These are phyloP conservation scores for Penicillium paradoxum DNA, from an alignment of 495 filamentous ascomycete genomes.

Conservation along the genomic window DNA sequence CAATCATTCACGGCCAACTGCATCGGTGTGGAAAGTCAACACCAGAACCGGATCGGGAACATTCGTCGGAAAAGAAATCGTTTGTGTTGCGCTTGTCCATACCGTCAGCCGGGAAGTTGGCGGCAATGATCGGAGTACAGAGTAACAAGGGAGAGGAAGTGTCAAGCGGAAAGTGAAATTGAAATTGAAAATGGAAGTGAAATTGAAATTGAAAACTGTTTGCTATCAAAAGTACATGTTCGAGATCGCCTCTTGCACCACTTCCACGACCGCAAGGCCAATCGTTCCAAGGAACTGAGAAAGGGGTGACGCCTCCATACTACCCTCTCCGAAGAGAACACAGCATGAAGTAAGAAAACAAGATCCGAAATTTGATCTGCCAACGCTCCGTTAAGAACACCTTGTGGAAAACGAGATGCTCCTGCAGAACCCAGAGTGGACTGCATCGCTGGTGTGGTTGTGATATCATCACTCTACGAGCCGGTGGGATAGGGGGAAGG, in stretches of 20 bases:
- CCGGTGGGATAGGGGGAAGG: neutral
- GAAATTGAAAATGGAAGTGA: neutral
- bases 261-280: constrained; percentile 52
- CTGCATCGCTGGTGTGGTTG: constrained; percentile 57
- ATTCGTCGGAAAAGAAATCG: neutral
- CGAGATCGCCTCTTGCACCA: constrained; percentile 71
- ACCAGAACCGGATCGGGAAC: neutral
- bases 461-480: neutral
- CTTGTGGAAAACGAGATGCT: constrained; percentile 48
- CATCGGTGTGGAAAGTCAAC: constrained; percentile 2
- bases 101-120: neutral
- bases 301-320: constrained; percentile 44
- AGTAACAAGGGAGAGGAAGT: neutral
- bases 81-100: neutral
- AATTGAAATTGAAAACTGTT: constrained; percentile 5
- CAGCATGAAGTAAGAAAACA: constrained; percentile 26
- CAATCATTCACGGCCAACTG: constrained; percentile 6
- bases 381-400: constrained; percentile 72
- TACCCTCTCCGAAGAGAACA: constrained; percentile 16
- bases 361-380: constrained; percentile 50
- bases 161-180: neutral
- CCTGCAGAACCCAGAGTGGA: constrained; percentile 62
- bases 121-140: neutral
- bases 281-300: constrained; percentile 36
- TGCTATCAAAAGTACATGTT: constrained; percentile 40